phyloP scores from a whole-genome alignment of 2,329 filamentous ascomycete species.

The Coniosporium tulheliwenetii region DNA sequence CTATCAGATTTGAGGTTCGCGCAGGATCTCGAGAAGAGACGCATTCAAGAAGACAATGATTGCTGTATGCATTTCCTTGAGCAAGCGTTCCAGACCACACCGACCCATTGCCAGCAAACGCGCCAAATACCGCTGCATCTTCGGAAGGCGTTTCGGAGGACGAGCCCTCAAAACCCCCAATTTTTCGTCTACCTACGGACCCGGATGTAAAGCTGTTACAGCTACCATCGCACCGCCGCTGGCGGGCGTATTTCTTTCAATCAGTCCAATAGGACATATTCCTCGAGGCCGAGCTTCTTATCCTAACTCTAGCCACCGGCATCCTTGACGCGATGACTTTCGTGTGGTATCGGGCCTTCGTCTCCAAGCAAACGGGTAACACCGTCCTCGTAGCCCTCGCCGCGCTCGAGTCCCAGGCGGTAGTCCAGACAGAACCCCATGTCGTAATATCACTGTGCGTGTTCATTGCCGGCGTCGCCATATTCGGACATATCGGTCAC shows the following conservation, averaged over 20 bases:
- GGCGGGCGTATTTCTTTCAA: constrained; percentile 6
- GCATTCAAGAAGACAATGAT: too few species aligned
- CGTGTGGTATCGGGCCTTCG: constrained; percentile 12
- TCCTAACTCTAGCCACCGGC: constrained; percentile 13
- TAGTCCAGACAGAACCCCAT: constrained; percentile 5
- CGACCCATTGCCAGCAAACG: too few species aligned
- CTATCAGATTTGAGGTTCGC: too few species aligned
- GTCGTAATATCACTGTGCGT: constrained; percentile 9
- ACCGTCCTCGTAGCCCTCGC: constrained; percentile 1
- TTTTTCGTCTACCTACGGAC: too few species aligned
- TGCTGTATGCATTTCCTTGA: too few species aligned
- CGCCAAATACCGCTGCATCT: too few species aligned
- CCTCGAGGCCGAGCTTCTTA: constrained; percentile 10
- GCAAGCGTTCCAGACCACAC: too few species aligned
- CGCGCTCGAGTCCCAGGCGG: constrained; percentile 1
- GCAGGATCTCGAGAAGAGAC: too few species aligned
- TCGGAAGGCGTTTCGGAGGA: too few species aligned
- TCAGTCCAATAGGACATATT: constrained; percentile 10
- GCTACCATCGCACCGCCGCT: too few species aligned
- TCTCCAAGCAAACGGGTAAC: constrained; percentile 12
- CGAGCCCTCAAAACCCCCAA: too few species aligned
- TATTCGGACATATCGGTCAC: constrained; percentile 12
- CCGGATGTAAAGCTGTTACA: too few species aligned
- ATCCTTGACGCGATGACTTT: constrained; percentile 13
- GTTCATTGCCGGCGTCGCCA: constrained; percentile 10